Evolutionary conservation across 108 stramenopile species (phyloP), one percentile per base, ranked within the genome.

Genomic region (Ochromonas danica): DNA sequence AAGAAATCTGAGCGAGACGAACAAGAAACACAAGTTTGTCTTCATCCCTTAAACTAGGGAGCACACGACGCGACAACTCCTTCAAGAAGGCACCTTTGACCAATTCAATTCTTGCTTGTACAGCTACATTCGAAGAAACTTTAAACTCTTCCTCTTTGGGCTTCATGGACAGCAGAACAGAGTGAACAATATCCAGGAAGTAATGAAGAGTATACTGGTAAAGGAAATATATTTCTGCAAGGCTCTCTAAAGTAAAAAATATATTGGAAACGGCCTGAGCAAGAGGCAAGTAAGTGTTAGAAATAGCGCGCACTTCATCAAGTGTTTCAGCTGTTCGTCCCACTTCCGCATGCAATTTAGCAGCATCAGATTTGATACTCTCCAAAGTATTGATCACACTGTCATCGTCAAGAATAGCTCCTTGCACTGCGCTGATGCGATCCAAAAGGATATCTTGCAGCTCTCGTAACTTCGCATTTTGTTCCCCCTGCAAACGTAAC

Each of bases 401-500:
- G 79, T 99, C 94, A 78, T 98, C 92, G 63, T 98, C 99, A 25
- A 99, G 90, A 83, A 99, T 97, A 71, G 88, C 94, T n/a, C 96
- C 97, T 84, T 95, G 90, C 61, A 93, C 95, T 1, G 93, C 91
- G 81, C 91, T 92, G 62, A 98, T 97, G 61, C 91, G 90, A 40
- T 90, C 86, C 38, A 99, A 85, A 85, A 99, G 94, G 62, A 95
- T 87, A 79, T 97, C 96, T 84, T 99, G 97, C 2, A 99, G 91
- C 60, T 92, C 93, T 36, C 97, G 87, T 22, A 98, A 85, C 70
- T 93, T 93, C 1, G 94, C 95, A 78, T 93, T 92, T 81, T 96
- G 96, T 72, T 96, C 95, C 27, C 96, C 95, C 81, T 95, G 94
- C 30, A 95, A 82, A 81, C 92, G 92, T 61, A 96, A 70, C 28